Evolutionary conservation across 768 basidiomycete species (phyloP).

Genomic region (Tulasnella sp.): DNA sequence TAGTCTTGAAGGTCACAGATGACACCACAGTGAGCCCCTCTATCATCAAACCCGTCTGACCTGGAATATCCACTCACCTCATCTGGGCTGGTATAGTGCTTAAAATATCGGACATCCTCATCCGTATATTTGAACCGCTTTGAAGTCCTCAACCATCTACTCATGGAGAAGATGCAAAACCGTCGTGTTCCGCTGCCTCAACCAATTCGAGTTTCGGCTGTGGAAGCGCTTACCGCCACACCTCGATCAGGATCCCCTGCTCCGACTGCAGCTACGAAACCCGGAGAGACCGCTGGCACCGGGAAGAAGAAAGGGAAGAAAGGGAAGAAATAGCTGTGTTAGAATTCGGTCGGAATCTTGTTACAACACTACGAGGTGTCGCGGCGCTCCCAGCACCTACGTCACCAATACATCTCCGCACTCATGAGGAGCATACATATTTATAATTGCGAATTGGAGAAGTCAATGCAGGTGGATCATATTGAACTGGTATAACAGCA

Average conservation of each 20-base stretch:
- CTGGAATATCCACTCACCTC: too few species aligned
- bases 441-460: too few species aligned
- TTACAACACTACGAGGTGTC: too few species aligned
- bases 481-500: too few species aligned
- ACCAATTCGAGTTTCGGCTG: constrained; percentile 4
- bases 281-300: neutral
- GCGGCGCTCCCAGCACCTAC: too few species aligned
- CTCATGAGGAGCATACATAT: too few species aligned
- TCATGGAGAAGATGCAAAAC: constrained; percentile 84
- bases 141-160: constrained; percentile 75
- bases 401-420: too few species aligned
- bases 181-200: constrained; percentile 31
- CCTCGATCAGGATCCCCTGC: neutral
- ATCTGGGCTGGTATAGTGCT: too few species aligned
- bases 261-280: too few species aligned
- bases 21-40: constrained; percentile 58
- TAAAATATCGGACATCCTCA: constrained; percentile 93
- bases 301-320: constrained; percentile 10
- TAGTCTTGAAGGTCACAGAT: constrained; percentile 91
- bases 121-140: constrained; percentile 95
- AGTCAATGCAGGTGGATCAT: too few species aligned
- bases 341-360: too few species aligned
- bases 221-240: neutral
- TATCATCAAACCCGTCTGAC: too few species aligned
- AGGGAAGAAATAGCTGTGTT: neutral